A percentile compares a stretch with the other conserved stretches of the same genome.
phyloP scores from a whole-genome alignment of 2,329 filamentous ascomycete species.

The Beauveria varroae region DNA sequence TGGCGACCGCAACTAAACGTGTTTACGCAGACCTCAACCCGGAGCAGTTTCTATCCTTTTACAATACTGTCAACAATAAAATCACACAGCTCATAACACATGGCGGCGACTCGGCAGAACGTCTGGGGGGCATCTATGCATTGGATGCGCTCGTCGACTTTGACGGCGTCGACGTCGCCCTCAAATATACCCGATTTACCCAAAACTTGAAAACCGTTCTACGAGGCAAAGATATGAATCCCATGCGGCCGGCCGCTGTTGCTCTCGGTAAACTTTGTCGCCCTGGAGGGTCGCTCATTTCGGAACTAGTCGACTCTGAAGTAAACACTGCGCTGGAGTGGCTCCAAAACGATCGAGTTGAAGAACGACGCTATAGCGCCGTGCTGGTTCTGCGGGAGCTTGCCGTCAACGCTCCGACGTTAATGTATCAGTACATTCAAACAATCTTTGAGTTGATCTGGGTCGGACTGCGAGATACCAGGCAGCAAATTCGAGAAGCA shows the following conservation, averaged over 20 bases:
- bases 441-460: constrained; percentile 94
- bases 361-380: constrained; percentile 87
- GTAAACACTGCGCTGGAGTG: constrained; percentile 95
- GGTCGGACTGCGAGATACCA: constrained; percentile 83
- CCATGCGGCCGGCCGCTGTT: constrained; percentile 83
- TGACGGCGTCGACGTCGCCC: constrained; percentile 84
- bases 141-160: constrained; percentile 93
- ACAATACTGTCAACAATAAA: constrained; percentile 48
- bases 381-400: constrained; percentile 87
- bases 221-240: constrained; percentile 81
- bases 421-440: constrained; percentile 94
- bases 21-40: constrained; percentile 58
- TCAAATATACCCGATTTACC: constrained; percentile 91
- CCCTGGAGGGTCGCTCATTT: constrained; percentile 87
- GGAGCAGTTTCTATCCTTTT: constrained; percentile 63
- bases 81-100: constrained; percentile 67
- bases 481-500: constrained; percentile 85
- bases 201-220: constrained; percentile 83
- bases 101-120: constrained; percentile 78
- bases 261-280: constrained; percentile 85
- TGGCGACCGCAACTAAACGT: not conserved
- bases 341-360: constrained; percentile 89
- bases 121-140: constrained; percentile 84
- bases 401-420: constrained; percentile 83
- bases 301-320: constrained; percentile 92